Conservation (phyloP, 2,329 filamentous ascomycete species). For the Alternaria sp. region DNA sequence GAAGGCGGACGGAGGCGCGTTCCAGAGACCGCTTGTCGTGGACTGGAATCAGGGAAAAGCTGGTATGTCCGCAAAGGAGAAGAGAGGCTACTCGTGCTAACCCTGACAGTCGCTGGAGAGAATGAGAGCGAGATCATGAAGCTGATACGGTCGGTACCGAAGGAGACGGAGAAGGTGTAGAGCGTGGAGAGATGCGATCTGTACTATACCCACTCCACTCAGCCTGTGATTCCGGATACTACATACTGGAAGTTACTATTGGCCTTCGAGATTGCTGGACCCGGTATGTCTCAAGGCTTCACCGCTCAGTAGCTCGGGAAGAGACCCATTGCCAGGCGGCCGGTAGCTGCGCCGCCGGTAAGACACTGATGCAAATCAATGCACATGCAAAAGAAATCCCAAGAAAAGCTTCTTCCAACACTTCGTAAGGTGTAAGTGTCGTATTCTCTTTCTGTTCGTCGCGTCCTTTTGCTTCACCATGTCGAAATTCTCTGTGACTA, state of each 20-base stretch:
- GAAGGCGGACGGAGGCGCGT: conserved; percentile 70
- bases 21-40: conserved; percentile 83
- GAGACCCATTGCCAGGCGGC: conserved; percentile 12
- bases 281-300: not conserved
- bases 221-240: not conserved
- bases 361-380: not conserved
- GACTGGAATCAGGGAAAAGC: conserved; percentile 94
- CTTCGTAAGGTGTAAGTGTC: not conserved
- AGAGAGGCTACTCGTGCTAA: conserved; percentile 10
- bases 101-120: conserved; percentile 66
- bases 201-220: conserved; percentile 9
- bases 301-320: conserved; percentile 6
- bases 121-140: conserved; percentile 89
- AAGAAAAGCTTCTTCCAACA: not conserved
- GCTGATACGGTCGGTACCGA: conserved; percentile 68
- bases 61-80: conserved; percentile 50
- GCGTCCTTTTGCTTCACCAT: not conserved
- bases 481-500: not conserved
- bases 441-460: not conserved
- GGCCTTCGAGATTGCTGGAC: not conserved
- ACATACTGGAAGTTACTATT: not conserved
- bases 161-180: conserved; percentile 43
- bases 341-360: conserved; percentile 22
- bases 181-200: conserved; percentile 1
- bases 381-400: conserved; percentile 17